Conservation (phyloP, 2,329 filamentous ascomycete genomes). For the Thelonectria blattea region DNA sequence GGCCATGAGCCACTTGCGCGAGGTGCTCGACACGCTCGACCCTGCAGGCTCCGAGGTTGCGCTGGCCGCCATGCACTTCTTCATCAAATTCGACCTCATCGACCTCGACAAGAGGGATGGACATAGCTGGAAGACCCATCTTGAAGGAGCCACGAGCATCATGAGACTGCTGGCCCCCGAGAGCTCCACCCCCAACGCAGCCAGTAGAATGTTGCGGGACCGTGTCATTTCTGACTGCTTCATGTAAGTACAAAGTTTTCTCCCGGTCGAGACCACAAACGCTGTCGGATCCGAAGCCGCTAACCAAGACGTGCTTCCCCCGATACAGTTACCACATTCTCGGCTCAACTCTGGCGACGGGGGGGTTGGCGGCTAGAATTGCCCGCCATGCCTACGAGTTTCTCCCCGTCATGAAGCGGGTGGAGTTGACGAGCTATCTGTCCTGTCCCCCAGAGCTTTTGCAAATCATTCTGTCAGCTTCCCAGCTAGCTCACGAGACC, state of each 20-base stretch:
- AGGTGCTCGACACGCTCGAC: slow-evolving; percentile 47
- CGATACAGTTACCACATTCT: slow-evolving; percentile 49
- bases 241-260: slow-evolving; percentile 44
- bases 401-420: slow-evolving; percentile 48
- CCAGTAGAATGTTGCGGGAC: slow-evolving; percentile 48
- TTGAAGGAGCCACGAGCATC: slow-evolving; percentile 53
- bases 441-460: slow-evolving; percentile 52
- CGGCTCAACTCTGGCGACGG: slow-evolving; percentile 46
- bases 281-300: slow-evolving; percentile 1
- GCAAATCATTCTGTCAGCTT: slow-evolving; percentile 52
- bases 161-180: slow-evolving; percentile 45
- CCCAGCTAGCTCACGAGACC: slow-evolving; percentile 50
- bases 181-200: slow-evolving; percentile 32
- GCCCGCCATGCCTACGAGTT: slow-evolving; percentile 48
- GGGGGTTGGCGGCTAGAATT: slow-evolving; percentile 46
- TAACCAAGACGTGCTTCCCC: slow-evolving; percentile 16
- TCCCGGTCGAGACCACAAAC: slow-evolving; percentile 3
- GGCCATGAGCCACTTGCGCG: slow-evolving; percentile 52
- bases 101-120: slow-evolving; percentile 51
- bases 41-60: slow-evolving; percentile 53
- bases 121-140: slow-evolving; percentile 53
- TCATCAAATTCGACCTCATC: slow-evolving; percentile 59
- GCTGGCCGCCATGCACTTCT: slow-evolving; percentile 56
- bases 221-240: slow-evolving; percentile 56
- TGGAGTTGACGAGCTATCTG: slow-evolving; percentile 51